These are phyloP conservation scores for Allantophomopsis cytisporea DNA, from an alignment of 2,329 filamentous ascomycete species.

Conservation along the genomic window DNA sequence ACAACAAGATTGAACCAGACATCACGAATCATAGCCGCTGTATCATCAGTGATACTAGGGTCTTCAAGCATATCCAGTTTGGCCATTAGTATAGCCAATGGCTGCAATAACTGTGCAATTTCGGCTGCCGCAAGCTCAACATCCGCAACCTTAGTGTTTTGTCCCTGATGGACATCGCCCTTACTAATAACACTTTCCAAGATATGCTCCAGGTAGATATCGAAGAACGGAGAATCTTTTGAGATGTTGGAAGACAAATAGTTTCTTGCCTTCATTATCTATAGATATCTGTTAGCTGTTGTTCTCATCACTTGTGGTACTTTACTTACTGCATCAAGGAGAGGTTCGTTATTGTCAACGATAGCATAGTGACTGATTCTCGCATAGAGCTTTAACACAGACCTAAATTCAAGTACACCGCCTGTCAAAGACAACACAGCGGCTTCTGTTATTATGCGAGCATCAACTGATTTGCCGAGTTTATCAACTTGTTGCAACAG, in stretches of 20 bases:
- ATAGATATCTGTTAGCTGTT: not conserved
- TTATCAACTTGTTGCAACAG: conserved; percentile 90
- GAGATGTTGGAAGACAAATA: conserved; percentile 60
- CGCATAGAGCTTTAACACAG: conserved; percentile 72
- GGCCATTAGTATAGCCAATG: conserved; percentile 75
- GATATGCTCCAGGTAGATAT: conserved; percentile 72
- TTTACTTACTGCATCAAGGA: conserved; percentile 56
- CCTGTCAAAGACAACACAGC: conserved; percentile 66
- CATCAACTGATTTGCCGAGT: conserved; percentile 67
- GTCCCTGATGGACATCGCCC: conserved; percentile 68
- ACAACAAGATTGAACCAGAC: conserved; percentile 98
- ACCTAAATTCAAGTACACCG: conserved; percentile 70
- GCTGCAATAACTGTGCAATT: conserved; percentile 76
- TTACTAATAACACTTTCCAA: conserved; percentile 82
- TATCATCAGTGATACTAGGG: conserved; percentile 46
- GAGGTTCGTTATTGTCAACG: conserved; percentile 48
- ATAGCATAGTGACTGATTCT: conserved; percentile 63
- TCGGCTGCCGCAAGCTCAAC: conserved; percentile 73
- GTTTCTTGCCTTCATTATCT: conserved; percentile 67
- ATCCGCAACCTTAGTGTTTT: conserved; percentile 63
- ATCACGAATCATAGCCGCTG: conserved; percentile 65
- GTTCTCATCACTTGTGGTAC: not conserved
- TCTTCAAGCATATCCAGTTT: conserved; percentile 38
- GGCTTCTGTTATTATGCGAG: conserved; percentile 72
- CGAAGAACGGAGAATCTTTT: conserved; percentile 61